Evolutionary conservation across 176 grass and related monocot genomes (phyloP), one percentile per base, ranked within the genome.

Genomic region (Oryza glaberrima): DNA sequence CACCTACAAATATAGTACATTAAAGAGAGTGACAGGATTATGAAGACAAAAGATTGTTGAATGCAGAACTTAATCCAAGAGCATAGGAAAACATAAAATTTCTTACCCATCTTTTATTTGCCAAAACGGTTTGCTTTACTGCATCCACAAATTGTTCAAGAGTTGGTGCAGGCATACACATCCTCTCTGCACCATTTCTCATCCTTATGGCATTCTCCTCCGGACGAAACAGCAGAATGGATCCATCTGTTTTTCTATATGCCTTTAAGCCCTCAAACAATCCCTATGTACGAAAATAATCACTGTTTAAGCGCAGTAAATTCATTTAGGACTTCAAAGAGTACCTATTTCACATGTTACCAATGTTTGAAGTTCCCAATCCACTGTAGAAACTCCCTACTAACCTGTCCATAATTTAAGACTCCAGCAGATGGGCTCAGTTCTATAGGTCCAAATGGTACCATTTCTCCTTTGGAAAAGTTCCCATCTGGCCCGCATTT

Each of bases 351-450:
- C 35, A 26, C 13, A 58, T 45, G 20, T 41, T n/a, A 72, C 20
- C 3, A n/a, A 15, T 17, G 22, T 43, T 65, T 22, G 43, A 54
- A 71, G 20, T 44, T 60, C 34, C 30, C 20, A 61, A 56, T 43
- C 65, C 67, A 65, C 86, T 93, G 79, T 67, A 19, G 78, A 77
- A 69, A 30, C 32, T 75, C 23, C 75, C 20, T 60, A 79, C 90
- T 88, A 83, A 98, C 93, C 96, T 95, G 93, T 58, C 96, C 96
- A 80, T 95, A 98, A 81, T 98, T 98, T 64, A 98, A 81, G 78
- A 98, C 91, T 84, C 93, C 96, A 35, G 96, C 86, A 81, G 91
- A 94, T 87, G 96, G 93, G 67, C 77, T 92, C 70, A 98, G 83
- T 35, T 74, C 61, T 89, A 98, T 90, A 30, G 96, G 96, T 36